Evolutionary conservation across 148 eudicot species (phyloP).

Genomic region (Amaranthus palmeri): DNA sequence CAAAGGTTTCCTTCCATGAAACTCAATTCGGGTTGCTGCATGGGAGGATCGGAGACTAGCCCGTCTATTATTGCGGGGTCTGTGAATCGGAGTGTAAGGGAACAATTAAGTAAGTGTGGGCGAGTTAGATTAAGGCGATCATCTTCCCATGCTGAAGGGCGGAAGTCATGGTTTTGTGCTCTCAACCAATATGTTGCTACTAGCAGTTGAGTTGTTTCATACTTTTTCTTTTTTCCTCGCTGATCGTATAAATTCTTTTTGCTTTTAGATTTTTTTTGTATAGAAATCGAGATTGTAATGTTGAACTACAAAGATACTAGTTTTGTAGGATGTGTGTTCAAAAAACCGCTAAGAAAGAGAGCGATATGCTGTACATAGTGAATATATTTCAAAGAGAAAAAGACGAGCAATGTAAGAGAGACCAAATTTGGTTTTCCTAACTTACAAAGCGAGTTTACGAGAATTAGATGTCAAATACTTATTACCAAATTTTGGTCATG

Average conservation of each 20-base stretch:
- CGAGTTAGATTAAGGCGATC: slow-evolving; percentile 52
- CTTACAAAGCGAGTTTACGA: no score
- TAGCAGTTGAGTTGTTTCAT: slow-evolving; percentile 16
- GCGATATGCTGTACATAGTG: not conserved
- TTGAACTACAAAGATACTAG: not conserved
- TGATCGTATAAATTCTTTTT: not conserved
- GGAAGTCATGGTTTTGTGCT: slow-evolving; percentile 78
- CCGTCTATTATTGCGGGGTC: slow-evolving; percentile 37
- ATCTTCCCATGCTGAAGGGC: slow-evolving; percentile 44
- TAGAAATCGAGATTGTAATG: slow-evolving; percentile 1
- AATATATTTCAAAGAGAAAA: not conserved
- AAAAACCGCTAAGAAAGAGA: not conserved
- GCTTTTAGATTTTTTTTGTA: not conserved
- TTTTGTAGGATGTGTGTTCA: slow-evolving; percentile 1
- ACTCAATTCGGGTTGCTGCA: slow-evolving; percentile 46
- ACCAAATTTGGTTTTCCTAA: no score
- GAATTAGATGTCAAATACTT: no score
- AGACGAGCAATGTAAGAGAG: no score
- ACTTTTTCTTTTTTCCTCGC: slow-evolving; percentile 7
- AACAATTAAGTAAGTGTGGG: slow-evolving; percentile 34
- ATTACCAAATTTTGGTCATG: no score
- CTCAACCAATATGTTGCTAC: slow-evolving; percentile 51
- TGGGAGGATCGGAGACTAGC: slow-evolving; percentile 43
- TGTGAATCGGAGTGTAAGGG: slow-evolving; percentile 14
- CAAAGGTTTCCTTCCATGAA: slow-evolving; percentile 47